Evolutionary conservation across 78 protist species (phyloP).

Genomic region (Cavenderia fasciculata): DNA sequence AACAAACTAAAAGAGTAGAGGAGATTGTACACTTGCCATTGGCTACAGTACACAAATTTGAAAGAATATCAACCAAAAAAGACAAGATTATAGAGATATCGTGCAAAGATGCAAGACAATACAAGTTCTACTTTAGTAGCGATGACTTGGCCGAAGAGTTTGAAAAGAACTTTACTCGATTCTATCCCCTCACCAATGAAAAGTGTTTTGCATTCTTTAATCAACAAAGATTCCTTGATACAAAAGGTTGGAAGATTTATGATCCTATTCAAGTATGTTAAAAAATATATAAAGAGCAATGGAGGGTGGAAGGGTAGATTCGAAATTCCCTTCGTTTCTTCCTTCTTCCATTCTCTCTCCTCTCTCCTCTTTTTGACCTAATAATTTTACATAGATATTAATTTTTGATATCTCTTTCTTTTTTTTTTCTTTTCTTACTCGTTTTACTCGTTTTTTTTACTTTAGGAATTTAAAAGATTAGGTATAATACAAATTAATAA

Average conservation of each 20-base stretch:
- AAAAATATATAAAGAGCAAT: too few species aligned
- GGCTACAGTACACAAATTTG: constrained; percentile 27
- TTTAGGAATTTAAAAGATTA: constrained; percentile 59
- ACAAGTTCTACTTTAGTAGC: constrained; percentile 20
- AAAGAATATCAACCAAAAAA: constrained; percentile 8
- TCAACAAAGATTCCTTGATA: constrained; percentile 15
- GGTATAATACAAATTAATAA: too few species aligned
- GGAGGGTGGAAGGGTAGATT: too few species aligned
- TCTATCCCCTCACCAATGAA: constrained; percentile 23
- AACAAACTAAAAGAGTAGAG: background rate
- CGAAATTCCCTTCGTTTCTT: too few species aligned
- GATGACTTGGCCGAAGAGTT: constrained; percentile 20
- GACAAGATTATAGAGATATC: constrained; percentile 42
- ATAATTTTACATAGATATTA: too few species aligned
- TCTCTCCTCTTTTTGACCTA: too few species aligned
- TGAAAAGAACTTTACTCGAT: constrained; percentile 11
- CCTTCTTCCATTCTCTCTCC: too few species aligned
- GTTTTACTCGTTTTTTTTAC: background rate
- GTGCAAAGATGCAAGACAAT: constrained; percentile 51
- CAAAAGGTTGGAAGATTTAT: constrained; percentile 68
- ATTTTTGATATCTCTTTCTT: too few species aligned
- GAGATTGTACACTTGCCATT: constrained; percentile 37
- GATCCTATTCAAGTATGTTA: constrained; percentile 68
- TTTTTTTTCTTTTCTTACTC: too few species aligned
- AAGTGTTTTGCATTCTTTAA: constrained; percentile 57